Evolutionary conservation across 345 rosid genomes (phyloP), one percentile per base, ranked within the genome.

Genomic region (Toxicodendron radicans): DNA sequence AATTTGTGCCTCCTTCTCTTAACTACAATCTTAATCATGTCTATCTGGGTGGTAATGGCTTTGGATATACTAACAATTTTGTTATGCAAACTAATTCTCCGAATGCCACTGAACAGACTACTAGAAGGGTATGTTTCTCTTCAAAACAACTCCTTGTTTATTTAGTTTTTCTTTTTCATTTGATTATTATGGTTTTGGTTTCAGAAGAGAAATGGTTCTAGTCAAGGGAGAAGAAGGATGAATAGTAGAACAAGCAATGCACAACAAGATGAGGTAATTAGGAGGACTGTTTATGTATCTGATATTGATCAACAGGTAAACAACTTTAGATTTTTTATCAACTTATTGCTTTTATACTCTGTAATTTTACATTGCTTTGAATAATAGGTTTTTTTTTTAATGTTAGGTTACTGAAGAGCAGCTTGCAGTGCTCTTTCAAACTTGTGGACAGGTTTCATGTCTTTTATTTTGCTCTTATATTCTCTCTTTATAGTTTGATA

Each of bases 391-490:
- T 27, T 27, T 27, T 2, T 58, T 70, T 68, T 7, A 58, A 16
- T 46, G 68, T 54, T 59, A 89, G 98, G 97, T 90, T 48, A 95
- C 99, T 43, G 98, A 95, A 80, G 97, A 91, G 85, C 94, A 90
- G 76, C 93, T 95, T 76, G 99, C 99, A 1, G 87, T 88, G 70
- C 92, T 95, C 64, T 95, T 95, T 84, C 82, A 84, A 60, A 79
- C 79, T 30, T 93, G 90, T 69, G 99, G 99, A 68, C 92, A 86
- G 85, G 99, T 93, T 78, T 61, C 23, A 49, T 0, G 57, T 61
- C 46, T 63, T 77, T 49, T 76, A n/a, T 57, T 61, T 66, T 71
- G 20, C 21, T 59, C 13, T 21, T 10, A 38, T 64, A 53, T 51
- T 46, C 23, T n/a, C 4, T 11, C 2, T 9, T 63, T 68, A 41